Evolutionary conservation across 257 asterid species (phyloP).

Genomic region (Cynanchum wilfordii): DNA sequence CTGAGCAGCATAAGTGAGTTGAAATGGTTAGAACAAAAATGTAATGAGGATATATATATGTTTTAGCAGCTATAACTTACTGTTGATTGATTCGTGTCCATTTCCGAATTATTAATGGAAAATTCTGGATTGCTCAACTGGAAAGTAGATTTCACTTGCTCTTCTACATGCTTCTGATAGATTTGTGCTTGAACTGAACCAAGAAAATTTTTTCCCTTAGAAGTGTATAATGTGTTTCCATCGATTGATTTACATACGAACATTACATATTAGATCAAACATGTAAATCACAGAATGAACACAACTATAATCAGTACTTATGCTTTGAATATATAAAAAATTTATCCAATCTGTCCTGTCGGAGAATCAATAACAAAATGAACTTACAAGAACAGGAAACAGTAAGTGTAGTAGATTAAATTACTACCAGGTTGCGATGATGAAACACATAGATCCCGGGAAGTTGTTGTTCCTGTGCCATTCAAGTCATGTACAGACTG

Average conservation of each 20-base stretch:
- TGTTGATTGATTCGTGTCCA: conserved; percentile 52
- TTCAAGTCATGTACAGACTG: conserved; percentile 30
- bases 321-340: background rate
- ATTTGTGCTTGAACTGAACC: conserved; percentile 47
- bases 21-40: conserved; percentile 11
- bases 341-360: background rate
- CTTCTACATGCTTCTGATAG: conserved; percentile 40
- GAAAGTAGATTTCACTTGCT: conserved; percentile 41
- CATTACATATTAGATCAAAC: background rate
- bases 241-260: background rate
- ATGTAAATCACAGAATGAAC: background rate
- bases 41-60: background rate
- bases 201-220: conserved; percentile 1
- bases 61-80: conserved; percentile 37
- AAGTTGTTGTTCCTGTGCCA: conserved; percentile 41
- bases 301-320: background rate
- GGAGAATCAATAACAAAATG: background rate
- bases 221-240: background rate
- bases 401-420: background rate
- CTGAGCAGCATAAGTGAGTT: conserved; percentile 32
- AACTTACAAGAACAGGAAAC: background rate
- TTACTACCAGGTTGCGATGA: conserved; percentile 62
- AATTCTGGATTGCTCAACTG: conserved; percentile 42
- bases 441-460: conserved; percentile 60
- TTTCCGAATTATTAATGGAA: conserved; percentile 36